Base-by-base conservation (phyloP, 371 early-diverging fungal genomes). In the Syncephalastrum racemosum region DNA sequence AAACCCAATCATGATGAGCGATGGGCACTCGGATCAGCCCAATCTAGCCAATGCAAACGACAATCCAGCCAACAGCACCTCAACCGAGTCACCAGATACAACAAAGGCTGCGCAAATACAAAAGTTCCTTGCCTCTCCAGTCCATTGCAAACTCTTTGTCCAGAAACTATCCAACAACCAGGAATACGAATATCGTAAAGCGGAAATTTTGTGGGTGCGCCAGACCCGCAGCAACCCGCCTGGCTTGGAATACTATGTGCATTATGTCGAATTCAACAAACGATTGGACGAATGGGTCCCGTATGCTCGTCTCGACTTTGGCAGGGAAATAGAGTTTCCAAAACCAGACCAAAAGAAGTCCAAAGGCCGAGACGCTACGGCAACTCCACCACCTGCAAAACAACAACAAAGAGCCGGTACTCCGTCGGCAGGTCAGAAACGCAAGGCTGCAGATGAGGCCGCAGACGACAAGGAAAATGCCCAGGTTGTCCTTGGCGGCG, bases 261-360 rank as follows among this genome's bases (percentile, higher is more conserved):
- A 99, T 70, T 99, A 98, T 71, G 85, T 92, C 4, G 93, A 95
- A 49, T 98, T 94, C 75, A 99, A 99, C 82, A 99, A 98, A 71
- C 92, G 99, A 45, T 80, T 99, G 53, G 99, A 99, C 78, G 97
- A 97, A 70, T 99, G 99, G 99, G 92, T 99, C 0, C 49, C 83
- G 0, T 81, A 83, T n/a, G 66, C 77, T 0, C 72, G 88, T 18
- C 67, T 97, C 16, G 87, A 93, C 48, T 70, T 97, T 20, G 68
- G 76, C 20, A 76, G 86, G 52, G 85, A 83, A 2, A 83, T 94
- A 24, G 87, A 91, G 58, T 89, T 87, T 50, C 93, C 94, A 0
- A 90, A 87, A 72, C 55, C 66, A 2, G 73, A 79, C 50, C 86
- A 84, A 58, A 85, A 86, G 58, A 77, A 80, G 50, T 67, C 72